Base-by-base conservation (phyloP, 805 yeast genomes). In the Cyberlindnera nakhonratchasimensis region DNA sequence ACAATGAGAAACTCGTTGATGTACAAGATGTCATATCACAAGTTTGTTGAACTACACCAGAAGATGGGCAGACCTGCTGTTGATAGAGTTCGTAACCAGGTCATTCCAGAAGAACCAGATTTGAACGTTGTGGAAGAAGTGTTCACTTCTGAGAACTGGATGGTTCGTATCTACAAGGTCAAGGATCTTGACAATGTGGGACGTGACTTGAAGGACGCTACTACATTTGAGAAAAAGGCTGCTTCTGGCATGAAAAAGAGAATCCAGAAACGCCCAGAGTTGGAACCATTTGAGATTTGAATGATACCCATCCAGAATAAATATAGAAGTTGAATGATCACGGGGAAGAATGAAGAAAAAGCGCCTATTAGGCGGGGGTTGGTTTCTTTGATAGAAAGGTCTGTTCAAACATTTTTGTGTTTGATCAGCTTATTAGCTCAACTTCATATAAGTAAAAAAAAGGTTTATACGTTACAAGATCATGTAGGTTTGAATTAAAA, bases 131-230 rank as follows among this genome's bases (percentile, higher is more conserved):
- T 91, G 30, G 98, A 93, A 57, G 99, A 93, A 71, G 99, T 83
- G 1, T 93, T 82, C 69, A 93, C 99, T 2, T 74, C 91, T 35
- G 96, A 89, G 61, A 95, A 93, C 72, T 95, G 97, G 97, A 76
- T 93, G 54, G 97, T 93, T 16, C 80, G 99, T 67, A 77, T 93
- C 47, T 93, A 87, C 70, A 86, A 88, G 72, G 86, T 93, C 53
- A 93, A 89, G 66, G 91, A 88, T 47, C 72, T 75, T 45, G 99
- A 93, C 64, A 79, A 77, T 47, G 78, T 86, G 52, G 99, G 98
- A 37, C 80, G 99, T 64, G 82, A 79, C 52, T 67, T 82, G 52
- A 68, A 69, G 30, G 70, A 72, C n/a, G 80, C 80, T 30, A 74
- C 82, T 24, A 67, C 63, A 22, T 76, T 76, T 47, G 80, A 77